Percentiles rank a stretch among this genome's conserved stretches.
Evolutionary conservation across 306 rosid species (phyloP).

Genomic region (Glycine soja): DNA sequence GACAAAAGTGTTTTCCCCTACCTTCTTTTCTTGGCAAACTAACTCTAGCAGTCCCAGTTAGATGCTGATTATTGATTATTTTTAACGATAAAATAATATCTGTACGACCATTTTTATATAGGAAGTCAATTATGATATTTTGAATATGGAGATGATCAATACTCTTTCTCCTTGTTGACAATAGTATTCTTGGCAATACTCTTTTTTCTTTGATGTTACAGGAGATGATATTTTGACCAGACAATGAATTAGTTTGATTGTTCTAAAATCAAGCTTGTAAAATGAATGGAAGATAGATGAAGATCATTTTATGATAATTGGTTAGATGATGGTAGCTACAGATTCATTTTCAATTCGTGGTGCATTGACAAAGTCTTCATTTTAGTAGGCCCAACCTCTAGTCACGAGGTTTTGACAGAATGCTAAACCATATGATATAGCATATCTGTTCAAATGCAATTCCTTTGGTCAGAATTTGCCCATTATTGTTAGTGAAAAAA

Average conservation of each 20-base stretch:
- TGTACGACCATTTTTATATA: background rate
- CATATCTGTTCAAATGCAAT: constrained; percentile 25
- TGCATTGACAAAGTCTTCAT: constrained; percentile 24
- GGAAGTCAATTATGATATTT: constrained; percentile 11
- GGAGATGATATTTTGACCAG: constrained; percentile 58
- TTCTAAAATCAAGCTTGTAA: constrained; percentile 51
- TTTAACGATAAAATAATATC: background rate
- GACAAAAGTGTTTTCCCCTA: background rate
- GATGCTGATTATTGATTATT: background rate
- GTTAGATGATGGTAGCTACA: constrained; percentile 48
- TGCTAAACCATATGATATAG: background rate
- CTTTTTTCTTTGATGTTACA: constrained; percentile 36
- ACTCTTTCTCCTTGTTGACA: background rate
- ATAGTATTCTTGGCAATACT: background rate
- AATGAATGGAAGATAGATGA: constrained; percentile 42
- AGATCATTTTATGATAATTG: constrained; percentile 39
- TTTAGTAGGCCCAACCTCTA: background rate
- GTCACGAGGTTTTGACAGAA: constrained; percentile 27
- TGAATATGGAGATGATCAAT: constrained; percentile 5
- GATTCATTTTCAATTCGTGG: constrained; percentile 44
- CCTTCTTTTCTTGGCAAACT: constrained; percentile 1
- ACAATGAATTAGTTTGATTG: constrained; percentile 45
- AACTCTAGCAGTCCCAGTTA: background rate
- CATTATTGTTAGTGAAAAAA: constrained; percentile 8
- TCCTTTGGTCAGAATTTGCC: constrained; percentile 43